phyloP scores from a whole-genome alignment of 495 filamentous ascomycete species.

The Penicillium subrubescens region DNA sequence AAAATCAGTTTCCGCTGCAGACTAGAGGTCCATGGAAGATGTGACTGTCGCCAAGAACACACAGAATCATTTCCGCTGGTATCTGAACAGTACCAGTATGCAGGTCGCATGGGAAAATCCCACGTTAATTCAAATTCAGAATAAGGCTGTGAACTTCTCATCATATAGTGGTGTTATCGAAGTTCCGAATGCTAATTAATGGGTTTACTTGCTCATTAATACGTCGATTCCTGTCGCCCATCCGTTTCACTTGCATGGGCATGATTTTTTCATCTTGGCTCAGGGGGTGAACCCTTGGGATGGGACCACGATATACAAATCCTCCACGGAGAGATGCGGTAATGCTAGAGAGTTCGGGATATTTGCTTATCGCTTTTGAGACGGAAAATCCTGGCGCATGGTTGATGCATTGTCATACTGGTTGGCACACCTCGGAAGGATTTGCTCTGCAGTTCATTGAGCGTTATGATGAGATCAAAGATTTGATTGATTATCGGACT shows the following conservation, averaged over 20 bases:
- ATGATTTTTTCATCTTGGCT: constrained; percentile 22
- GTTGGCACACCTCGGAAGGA: constrained; percentile 15
- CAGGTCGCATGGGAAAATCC: constrained; percentile 19
- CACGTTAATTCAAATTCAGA: constrained; percentile 17
- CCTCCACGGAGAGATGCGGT: constrained; percentile 2
- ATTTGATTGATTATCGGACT: constrained; percentile 7
- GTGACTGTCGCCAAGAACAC: neutral
- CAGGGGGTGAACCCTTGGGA: constrained; percentile 5
- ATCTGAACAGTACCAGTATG: constrained; percentile 19
- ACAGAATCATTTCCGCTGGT: constrained; percentile 18
- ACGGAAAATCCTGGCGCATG: constrained; percentile 19
- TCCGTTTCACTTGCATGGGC: constrained; percentile 25
- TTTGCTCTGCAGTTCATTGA: constrained; percentile 16
- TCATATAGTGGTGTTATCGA: neutral
- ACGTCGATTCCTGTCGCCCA: constrained; percentile 13
- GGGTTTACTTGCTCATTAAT: constrained; percentile 52
- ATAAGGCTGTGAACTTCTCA: constrained; percentile 7
- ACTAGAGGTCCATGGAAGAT: constrained; percentile 16
- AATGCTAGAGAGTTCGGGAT: neutral
- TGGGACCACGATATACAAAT: neutral
- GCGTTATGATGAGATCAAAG: constrained; percentile 8
- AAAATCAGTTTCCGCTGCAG: constrained; percentile 11
- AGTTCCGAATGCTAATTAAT: constrained; percentile 20
- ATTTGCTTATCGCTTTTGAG: constrained; percentile 6
- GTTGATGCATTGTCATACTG: constrained; percentile 20